These are phyloP conservation scores for Geotrichum aggregatum DNA, from an alignment of 1,139 yeast genomes.

Conservation along the genomic window DNA sequence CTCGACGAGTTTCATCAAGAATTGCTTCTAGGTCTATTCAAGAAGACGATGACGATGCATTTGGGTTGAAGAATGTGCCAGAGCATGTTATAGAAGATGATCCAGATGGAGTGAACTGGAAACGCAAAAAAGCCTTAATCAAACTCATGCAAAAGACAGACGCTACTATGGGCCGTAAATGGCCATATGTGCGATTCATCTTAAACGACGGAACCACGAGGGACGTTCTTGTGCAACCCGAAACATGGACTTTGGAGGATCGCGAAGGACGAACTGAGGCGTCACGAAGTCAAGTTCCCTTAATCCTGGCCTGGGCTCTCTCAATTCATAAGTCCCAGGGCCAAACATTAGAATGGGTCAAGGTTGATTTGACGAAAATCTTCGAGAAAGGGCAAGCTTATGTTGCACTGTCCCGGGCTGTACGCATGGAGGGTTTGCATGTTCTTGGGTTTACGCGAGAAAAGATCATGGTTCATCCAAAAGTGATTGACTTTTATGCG, in stretches of 20 bases:
- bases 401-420: slow-evolving; percentile 87
- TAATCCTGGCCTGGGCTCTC: slow-evolving; percentile 89
- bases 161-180: slow-evolving; percentile 26
- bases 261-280: slow-evolving; percentile 51
- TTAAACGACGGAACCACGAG: slow-evolving; percentile 67
- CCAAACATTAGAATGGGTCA: slow-evolving; percentile 78
- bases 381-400: slow-evolving; percentile 96
- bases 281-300: slow-evolving; percentile 63
- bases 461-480: slow-evolving; percentile 58
- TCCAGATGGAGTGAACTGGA: slow-evolving; percentile 25
- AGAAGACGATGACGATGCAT: slow-evolving; percentile 22
- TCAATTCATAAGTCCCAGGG: slow-evolving; percentile 97
- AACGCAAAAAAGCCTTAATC: slow-evolving; percentile 30
- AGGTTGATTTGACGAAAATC: slow-evolving; percentile 68
- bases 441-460: slow-evolving; percentile 61
- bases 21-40: not conserved
- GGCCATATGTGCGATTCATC: slow-evolving; percentile 75
- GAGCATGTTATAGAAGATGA: slow-evolving; percentile 23
- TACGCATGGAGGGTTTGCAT: slow-evolving; percentile 71
- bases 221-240: slow-evolving; percentile 67
- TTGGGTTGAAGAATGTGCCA: slow-evolving; percentile 26
- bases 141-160: slow-evolving; percentile 29
- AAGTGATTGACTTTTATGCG: slow-evolving; percentile 57
- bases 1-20: no score
- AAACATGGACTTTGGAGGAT: slow-evolving; percentile 68